These are phyloP conservation scores for Eimeria sp. DNA, from an alignment of 169 alveolate species.

Conservation along the genomic window DNA sequence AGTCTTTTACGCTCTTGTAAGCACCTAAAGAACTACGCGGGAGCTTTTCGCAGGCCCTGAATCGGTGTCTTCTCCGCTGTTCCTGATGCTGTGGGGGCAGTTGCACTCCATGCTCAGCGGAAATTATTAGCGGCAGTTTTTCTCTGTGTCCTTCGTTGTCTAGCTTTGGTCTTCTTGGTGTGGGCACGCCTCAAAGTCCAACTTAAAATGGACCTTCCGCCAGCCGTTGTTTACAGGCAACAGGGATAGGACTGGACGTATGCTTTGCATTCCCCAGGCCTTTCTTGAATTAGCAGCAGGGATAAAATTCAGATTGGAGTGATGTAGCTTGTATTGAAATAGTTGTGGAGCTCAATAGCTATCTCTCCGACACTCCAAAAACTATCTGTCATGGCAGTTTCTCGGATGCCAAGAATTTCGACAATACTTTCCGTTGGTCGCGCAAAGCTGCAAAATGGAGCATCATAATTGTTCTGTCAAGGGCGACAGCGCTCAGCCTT, in stretches of 20 bases:
- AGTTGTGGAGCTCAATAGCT: background rate
- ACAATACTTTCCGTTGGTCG: background rate
- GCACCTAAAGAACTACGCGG: background rate
- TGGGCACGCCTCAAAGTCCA: background rate
- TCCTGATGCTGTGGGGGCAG: background rate
- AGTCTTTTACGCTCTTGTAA: background rate
- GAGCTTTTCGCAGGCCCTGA: background rate
- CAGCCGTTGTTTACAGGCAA: background rate
- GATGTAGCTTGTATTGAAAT: background rate
- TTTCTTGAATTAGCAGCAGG: background rate
- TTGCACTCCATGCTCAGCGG: background rate
- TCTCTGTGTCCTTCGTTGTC: background rate
- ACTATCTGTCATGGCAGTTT: background rate
- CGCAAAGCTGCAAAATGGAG: background rate
- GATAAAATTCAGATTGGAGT: background rate
- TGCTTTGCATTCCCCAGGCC: background rate
- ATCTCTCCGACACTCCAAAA: background rate
- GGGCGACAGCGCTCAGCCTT: background rate
- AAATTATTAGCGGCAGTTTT: background rate
- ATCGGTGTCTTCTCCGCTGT: background rate
- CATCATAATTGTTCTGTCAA: background rate
- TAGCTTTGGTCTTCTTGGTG: background rate
- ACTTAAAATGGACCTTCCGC: background rate
- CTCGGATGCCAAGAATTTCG: background rate
- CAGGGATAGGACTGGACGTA: background rate